phyloP scores from a whole-genome alignment of 805 yeast species.

The Nakazawaea populi region DNA sequence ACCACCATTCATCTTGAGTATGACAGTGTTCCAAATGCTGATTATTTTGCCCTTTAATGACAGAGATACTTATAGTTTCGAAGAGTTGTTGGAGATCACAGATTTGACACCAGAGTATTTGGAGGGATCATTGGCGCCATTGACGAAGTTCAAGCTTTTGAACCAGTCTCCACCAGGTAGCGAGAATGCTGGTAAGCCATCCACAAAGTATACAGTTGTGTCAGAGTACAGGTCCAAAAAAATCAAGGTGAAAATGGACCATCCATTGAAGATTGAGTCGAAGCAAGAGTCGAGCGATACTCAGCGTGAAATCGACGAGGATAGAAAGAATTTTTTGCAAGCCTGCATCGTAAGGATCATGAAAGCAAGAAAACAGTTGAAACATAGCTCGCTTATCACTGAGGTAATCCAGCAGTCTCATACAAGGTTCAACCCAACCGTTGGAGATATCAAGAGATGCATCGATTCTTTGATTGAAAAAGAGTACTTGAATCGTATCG shows the following conservation, averaged over 20 bases:
- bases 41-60: constrained; percentile 81
- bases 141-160: constrained; percentile 72
- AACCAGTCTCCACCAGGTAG: constrained; percentile 59
- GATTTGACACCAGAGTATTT: constrained; percentile 61
- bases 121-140: constrained; percentile 72
- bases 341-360: constrained; percentile 95
- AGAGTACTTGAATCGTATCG: constrained; percentile 76
- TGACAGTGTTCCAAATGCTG: constrained; percentile 82
- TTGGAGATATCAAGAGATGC: constrained; percentile 80
- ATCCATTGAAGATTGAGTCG: constrained; percentile 40
- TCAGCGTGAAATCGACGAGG: constrained; percentile 77
- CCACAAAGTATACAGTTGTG: constrained; percentile 63
- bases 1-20: constrained; percentile 75
- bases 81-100: constrained; percentile 59
- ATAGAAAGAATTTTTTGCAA: constrained; percentile 61
- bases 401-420: constrained; percentile 83
- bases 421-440: constrained; percentile 76
- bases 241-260: constrained; percentile 68
- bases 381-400: constrained; percentile 74
- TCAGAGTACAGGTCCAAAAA: constrained; percentile 81
- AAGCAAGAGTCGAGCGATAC: constrained; percentile 69
- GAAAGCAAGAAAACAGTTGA: constrained; percentile 83
- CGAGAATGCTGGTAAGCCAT: constrained; percentile 43
- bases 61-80: constrained; percentile 49
- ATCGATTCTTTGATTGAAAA: constrained; percentile 81